Evolutionary conservation across 2,329 filamentous ascomycete species (phyloP).

Genomic region (Scytalidium lignicola): DNA sequence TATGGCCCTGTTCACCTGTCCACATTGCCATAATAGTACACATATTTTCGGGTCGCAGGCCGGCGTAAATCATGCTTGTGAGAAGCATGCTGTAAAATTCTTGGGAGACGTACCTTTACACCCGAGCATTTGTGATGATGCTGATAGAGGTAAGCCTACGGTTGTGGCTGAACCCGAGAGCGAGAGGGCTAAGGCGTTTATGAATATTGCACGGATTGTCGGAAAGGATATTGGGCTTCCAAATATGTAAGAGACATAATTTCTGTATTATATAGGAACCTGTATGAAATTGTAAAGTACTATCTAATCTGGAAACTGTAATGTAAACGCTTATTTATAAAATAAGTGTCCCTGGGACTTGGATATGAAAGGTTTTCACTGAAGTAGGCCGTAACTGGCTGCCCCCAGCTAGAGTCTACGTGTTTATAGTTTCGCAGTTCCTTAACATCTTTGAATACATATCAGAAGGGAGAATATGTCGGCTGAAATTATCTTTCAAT

Average conservation of each 20-base stretch:
- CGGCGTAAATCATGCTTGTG: conserved; percentile 63
- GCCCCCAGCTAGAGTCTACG: too few relatives aligned
- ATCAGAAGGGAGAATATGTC: too few relatives aligned
- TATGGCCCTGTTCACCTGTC: conserved; percentile 81
- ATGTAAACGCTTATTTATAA: too few relatives aligned
- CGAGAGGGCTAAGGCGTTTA: conserved; percentile 65
- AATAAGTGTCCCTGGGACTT: too few relatives aligned
- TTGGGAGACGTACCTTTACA: conserved; percentile 88
- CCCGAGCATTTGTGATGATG: conserved; percentile 79
- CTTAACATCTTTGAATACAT: too few relatives aligned
- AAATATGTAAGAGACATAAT: background rate
- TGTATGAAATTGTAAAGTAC: background rate
- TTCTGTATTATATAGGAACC: background rate
- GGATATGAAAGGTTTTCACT: too few relatives aligned
- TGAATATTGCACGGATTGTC: conserved; percentile 59
- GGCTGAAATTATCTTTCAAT: too few relatives aligned
- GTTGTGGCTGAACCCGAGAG: conserved; percentile 82
- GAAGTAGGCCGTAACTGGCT: too few relatives aligned
- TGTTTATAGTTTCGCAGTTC: too few relatives aligned
- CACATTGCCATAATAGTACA: conserved; percentile 68
- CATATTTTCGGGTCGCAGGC: conserved; percentile 68
- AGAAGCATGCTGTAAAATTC: conserved; percentile 68
- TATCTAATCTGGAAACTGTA: background rate
- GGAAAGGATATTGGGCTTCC: conserved; percentile 22
- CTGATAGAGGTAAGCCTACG: conserved; percentile 81